A percentile compares a stretch with the other conserved stretches of the same genome.
Evolutionary conservation across 2,329 filamentous ascomycete species (phyloP).

Genomic region (Cladosporium sp.): DNA sequence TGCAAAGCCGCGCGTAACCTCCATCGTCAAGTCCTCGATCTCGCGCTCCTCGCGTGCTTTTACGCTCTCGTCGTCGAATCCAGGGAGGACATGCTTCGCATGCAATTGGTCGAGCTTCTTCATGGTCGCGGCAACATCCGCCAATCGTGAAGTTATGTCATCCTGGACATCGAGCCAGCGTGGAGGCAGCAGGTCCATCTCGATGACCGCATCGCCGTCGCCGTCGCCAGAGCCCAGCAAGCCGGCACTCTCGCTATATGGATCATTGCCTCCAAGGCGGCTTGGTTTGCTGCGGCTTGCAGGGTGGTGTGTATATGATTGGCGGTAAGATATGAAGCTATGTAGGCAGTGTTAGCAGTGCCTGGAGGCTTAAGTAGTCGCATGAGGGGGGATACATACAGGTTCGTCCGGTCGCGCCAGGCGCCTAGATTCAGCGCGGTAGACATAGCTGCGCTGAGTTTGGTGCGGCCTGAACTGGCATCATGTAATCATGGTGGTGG

Average conservation of each 20-base stretch:
- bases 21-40: conserved; percentile 87
- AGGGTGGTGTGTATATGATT: conserved; percentile 95
- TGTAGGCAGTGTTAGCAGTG: conserved; percentile 18
- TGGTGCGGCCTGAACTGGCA: conserved; percentile 9
- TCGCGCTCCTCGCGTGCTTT: conserved; percentile 83
- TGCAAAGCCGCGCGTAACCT: conserved; percentile 86
- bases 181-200: conserved; percentile 95
- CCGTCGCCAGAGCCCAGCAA: conserved; percentile 76
- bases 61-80: conserved; percentile 92
- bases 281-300: conserved; percentile 58
- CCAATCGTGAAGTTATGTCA: conserved; percentile 81
- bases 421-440: conserved; percentile 45
- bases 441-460: conserved; percentile 21
- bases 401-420: conserved; percentile 98
- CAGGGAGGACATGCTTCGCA: conserved; percentile 93
- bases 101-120: conserved; percentile 87
- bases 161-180: conserved; percentile 95
- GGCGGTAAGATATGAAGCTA: conserved; percentile 98
- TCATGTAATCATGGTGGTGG: conserved; percentile 13
- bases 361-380: not conserved
- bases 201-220: conserved; percentile 91
- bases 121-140: conserved; percentile 78
- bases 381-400: conserved; percentile 60
- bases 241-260: conserved; percentile 66
- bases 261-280: conserved; percentile 44